These are phyloP conservation scores for Chernovozyma aurita DNA, from an alignment of 1,139 yeast species.

Conservation along the genomic window DNA sequence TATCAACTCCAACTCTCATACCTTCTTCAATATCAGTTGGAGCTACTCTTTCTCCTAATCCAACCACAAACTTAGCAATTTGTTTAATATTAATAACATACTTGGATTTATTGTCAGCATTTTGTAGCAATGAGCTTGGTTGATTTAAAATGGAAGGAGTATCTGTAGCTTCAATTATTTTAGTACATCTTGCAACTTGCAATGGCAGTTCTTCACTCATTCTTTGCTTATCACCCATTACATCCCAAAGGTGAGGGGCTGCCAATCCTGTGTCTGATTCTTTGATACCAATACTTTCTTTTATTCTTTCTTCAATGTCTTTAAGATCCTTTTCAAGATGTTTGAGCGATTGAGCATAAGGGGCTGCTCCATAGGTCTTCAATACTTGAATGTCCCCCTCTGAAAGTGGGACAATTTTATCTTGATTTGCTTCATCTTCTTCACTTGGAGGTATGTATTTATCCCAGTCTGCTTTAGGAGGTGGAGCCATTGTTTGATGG, in stretches of 20 bases:
- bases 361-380: slow-evolving; percentile 96
- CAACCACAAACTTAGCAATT: slow-evolving; percentile 96
- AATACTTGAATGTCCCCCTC: slow-evolving; percentile 97
- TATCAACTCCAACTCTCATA: slow-evolving; percentile 98
- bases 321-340: slow-evolving; percentile 81
- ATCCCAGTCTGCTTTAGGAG: slow-evolving; percentile 95
- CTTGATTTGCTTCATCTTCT: slow-evolving; percentile 56
- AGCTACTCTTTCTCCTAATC: slow-evolving; percentile 91
- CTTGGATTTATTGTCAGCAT: slow-evolving; percentile 80
- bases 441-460: slow-evolving; percentile 85
- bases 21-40: slow-evolving; percentile 99
- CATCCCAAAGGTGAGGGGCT: slow-evolving; percentile 96
- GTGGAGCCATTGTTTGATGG: slow-evolving; percentile 47
- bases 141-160: slow-evolving; percentile 25
- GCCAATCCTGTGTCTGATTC: slow-evolving; percentile 96
- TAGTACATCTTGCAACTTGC: slow-evolving; percentile 98
- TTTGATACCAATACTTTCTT: slow-evolving; percentile 89
- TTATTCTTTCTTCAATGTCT: slow-evolving; percentile 77
- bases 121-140: slow-evolving; percentile 33
- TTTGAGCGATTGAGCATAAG: slow-evolving; percentile 80
- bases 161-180: slow-evolving; percentile 69
- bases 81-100: slow-evolving; percentile 96
- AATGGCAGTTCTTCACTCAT: slow-evolving; percentile 92
- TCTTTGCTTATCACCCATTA: slow-evolving; percentile 91
- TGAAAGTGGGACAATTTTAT: slow-evolving; percentile 79